Percentiles rank a stretch among this genome's conserved stretches.
These are phyloP conservation scores for Macrolepiota fuliginosa DNA, from an alignment of 768 basidiomycete genomes.

Conservation along the genomic window DNA sequence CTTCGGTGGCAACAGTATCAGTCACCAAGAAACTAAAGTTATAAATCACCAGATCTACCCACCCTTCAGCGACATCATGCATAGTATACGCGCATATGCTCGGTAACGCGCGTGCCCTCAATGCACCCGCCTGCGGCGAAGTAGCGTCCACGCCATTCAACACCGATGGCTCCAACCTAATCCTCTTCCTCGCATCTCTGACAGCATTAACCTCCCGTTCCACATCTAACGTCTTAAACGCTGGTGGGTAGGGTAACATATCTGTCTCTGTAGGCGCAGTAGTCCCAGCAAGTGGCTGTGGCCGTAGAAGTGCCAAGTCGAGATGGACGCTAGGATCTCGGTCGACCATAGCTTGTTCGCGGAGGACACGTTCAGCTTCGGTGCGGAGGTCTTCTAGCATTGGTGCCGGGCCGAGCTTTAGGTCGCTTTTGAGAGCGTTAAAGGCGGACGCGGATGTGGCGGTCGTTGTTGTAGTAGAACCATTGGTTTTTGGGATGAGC, in stretches of 20 bases:
- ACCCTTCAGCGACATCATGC: slow-evolving; percentile 96
- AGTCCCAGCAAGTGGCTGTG: slow-evolving; percentile 50
- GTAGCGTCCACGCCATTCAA: slow-evolving; percentile 55
- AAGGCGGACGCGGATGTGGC: slow-evolving; percentile 57
- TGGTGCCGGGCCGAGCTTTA: slow-evolving; percentile 86
- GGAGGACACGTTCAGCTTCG: slow-evolving; percentile 76
- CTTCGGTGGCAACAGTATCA: slow-evolving; percentile 37
- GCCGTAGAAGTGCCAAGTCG: slow-evolving; percentile 56
- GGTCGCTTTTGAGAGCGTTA: slow-evolving; percentile 69
- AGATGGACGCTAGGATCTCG: slow-evolving; percentile 65
- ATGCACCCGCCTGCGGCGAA: slow-evolving; percentile 54
- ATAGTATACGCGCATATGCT: slow-evolving; percentile 95
- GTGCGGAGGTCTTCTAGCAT: slow-evolving; percentile 75
- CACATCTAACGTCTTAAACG: slow-evolving; percentile 85
- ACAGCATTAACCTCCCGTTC: slow-evolving; percentile 89
- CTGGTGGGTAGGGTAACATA: slow-evolving; percentile 74
- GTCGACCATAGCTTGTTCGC: slow-evolving; percentile 80
- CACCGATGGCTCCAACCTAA: slow-evolving; percentile 79
- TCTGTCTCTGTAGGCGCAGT: slow-evolving; percentile 68
- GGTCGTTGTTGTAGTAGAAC: slow-evolving; percentile 23
- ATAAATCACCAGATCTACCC: slow-evolving; percentile 22
- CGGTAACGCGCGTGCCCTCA: slow-evolving; percentile 71
- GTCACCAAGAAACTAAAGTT: neutral
- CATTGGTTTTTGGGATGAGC: slow-evolving; percentile 63
- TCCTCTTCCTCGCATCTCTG: slow-evolving; percentile 87